Base-by-base conservation (phyloP, 768 basidiomycete genomes). In the Jaapia argillacea region DNA sequence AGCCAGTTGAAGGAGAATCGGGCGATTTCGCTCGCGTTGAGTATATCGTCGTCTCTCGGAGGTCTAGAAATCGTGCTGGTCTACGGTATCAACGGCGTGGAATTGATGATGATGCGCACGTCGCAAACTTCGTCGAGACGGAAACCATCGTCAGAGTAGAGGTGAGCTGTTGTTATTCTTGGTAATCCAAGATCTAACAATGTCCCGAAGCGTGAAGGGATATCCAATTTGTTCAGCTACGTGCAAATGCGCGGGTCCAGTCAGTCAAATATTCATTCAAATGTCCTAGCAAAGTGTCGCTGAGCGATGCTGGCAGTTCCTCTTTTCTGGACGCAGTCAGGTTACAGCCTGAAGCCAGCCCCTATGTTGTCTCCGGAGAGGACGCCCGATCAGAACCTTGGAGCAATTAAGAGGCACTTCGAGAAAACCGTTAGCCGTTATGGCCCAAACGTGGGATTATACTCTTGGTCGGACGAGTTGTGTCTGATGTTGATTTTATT, bases 101-200 rank as follows among this genome's bases (percentile, higher is more conserved):
- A 2, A 78, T 97, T 42, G 93, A 98, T 54, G 89, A 93, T 49
- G 81, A 87, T 46, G 89, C 91, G 4, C 75, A 88, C 56, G 93
- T 92, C 3, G 93, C 91, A 1, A 98, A 98, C 62, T 92, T 97
- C 56, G 91, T 97, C 2, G 90, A 97, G 62, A 91, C 90, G 0
- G 93, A 97, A 64, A 84, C 87, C 2, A 80, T 94, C 42, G 77
- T 88, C 69, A 71, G 80, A 35, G 75, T 93, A 7, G 75, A 85
- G 70, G 91, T 89, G 46, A 28, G 72, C 59, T 13, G 10, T 16
- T 4, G 13, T 21, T 14, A n/a, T 48, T 18, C 12, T 12, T 16
- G n/a, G n/a, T 22, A 5, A 38, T 10, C 27, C 20, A 24, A 16
- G 38, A 21, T 41, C 47, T 28, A 24, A 14, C 13, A 26, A 27